Percentiles rank a stretch among this genome's conserved stretches.
Evolutionary conservation across 2,329 filamentous ascomycete species (phyloP).

Genomic region (Myriosclerotinia curreyana): DNA sequence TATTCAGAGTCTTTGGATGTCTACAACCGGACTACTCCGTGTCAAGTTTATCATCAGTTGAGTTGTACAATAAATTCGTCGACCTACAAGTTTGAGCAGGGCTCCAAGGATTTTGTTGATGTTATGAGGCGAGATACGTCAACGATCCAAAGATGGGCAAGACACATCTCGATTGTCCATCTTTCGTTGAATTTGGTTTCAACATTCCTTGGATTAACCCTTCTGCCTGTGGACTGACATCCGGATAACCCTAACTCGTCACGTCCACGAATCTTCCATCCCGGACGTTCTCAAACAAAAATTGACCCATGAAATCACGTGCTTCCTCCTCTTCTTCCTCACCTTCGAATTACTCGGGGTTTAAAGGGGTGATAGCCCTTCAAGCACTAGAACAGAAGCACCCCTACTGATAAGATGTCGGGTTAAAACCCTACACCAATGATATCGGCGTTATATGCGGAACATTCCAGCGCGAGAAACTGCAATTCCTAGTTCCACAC

Average conservation of each 20-base stretch:
- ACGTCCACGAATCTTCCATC: neutral
- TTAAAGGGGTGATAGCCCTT: neutral
- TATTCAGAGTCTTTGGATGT: too few species aligned
- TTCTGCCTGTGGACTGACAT: neutral
- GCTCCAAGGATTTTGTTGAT: too few species aligned
- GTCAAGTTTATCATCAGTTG: too few species aligned
- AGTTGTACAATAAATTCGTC: too few species aligned
- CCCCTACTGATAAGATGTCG: neutral
- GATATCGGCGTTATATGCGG: too few species aligned
- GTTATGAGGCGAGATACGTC: neutral
- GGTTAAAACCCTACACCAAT: neutral
- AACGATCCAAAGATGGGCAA: neutral
- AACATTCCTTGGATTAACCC: neutral
- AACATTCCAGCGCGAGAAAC: neutral
- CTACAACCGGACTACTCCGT: too few species aligned
- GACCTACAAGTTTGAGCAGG: too few species aligned
- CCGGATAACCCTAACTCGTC: too few species aligned
- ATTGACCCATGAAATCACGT: too few species aligned
- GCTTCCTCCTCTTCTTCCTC: neutral
- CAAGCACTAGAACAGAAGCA: neutral
- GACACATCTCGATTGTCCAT: neutral
- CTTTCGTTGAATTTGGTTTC: neutral
- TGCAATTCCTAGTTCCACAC: too few species aligned
- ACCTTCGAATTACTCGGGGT: neutral
- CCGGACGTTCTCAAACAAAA: too few species aligned